These are phyloP conservation scores for Sarocladium brachiariae DNA, from an alignment of 2,329 filamentous ascomycete genomes.

Conservation along the genomic window DNA sequence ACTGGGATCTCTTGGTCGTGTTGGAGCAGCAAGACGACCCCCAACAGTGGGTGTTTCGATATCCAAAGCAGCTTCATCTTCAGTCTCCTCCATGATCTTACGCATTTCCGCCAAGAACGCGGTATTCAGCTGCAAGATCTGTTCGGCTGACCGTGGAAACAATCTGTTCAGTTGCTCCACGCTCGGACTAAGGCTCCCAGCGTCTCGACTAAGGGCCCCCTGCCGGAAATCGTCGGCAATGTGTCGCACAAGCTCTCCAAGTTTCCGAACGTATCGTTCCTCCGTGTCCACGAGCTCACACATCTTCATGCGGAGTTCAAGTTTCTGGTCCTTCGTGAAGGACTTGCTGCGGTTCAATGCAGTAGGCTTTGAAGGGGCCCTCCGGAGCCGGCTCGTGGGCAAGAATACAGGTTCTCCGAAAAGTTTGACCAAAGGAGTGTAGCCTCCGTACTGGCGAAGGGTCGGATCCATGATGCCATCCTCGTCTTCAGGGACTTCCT, in stretches of 20 bases:
- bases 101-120: constrained; percentile 72
- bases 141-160: constrained; percentile 74
- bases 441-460: constrained; percentile 66
- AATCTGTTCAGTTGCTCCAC: constrained; percentile 66
- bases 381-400: constrained; percentile 74
- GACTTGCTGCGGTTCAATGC: constrained; percentile 70
- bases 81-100: constrained; percentile 72
- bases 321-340: constrained; percentile 75
- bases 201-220: constrained; percentile 52
- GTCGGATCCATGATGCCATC: constrained; percentile 60
- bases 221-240: constrained; percentile 75
- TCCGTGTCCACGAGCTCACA: constrained; percentile 89
- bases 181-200: constrained; percentile 62
- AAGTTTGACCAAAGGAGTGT: constrained; percentile 67
- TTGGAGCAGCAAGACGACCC: constrained; percentile 36
- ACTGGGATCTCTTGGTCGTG: constrained; percentile 60
- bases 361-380: constrained; percentile 81
- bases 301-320: constrained; percentile 80
- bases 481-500: constrained; percentile 54
- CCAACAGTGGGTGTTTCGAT: constrained; percentile 53
- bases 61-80: constrained; percentile 71
- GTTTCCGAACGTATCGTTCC: constrained; percentile 83
- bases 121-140: constrained; percentile 75
- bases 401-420: constrained; percentile 82
- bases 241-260: constrained; percentile 74